A percentile compares a stretch with the other conserved stretches of the same genome.
Evolutionary conservation across 1,284 basidiomycete species (phyloP).

Genomic region (Ganoderma meredithae): DNA sequence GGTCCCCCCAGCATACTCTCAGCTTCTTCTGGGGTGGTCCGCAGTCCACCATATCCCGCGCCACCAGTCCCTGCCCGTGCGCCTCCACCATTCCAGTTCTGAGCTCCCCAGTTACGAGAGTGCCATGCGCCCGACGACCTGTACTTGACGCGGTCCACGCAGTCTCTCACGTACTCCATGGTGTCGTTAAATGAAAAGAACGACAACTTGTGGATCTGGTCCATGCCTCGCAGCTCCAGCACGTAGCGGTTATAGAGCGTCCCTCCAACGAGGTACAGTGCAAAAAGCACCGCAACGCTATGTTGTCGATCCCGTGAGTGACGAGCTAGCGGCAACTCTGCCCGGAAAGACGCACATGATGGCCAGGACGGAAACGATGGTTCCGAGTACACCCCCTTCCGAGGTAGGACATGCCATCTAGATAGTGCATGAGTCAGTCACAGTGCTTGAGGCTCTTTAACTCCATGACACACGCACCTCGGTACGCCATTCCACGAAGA

Average conservation of each 20-base stretch:
- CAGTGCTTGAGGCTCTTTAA: slow-evolving; percentile 12
- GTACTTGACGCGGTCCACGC: slow-evolving; percentile 37
- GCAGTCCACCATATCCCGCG: slow-evolving; percentile 41
- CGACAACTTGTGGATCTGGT: slow-evolving; percentile 74
- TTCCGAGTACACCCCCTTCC: slow-evolving; percentile 57
- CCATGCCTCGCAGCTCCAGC: slow-evolving; percentile 64
- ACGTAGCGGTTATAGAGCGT: slow-evolving; percentile 76
- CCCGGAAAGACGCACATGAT: slow-evolving; percentile 52
- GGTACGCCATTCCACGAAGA: slow-evolving; percentile 77
- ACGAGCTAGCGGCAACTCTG: slow-evolving; percentile 27
- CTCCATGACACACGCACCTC: slow-evolving; percentile 52
- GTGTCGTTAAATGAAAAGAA: slow-evolving; percentile 46
- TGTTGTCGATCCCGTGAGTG: slow-evolving; percentile 16
- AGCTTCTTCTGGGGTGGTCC: slow-evolving; percentile 42
- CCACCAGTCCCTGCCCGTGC: slow-evolving; percentile 31
- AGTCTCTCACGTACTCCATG: slow-evolving; percentile 37
- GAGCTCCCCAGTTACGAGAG: slow-evolving; percentile 33
- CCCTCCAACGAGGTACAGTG: slow-evolving; percentile 65
- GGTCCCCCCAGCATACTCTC: slow-evolving; percentile 42
- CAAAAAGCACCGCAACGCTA: slow-evolving; percentile 61
- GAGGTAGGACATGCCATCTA: slow-evolving; percentile 73
- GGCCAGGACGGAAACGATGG: slow-evolving; percentile 58
- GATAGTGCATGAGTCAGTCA: slow-evolving; percentile 9
- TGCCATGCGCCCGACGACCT: slow-evolving; percentile 35
- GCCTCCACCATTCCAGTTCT: slow-evolving; percentile 28